Evolutionary conservation across 1,139 yeast species (phyloP).

Genomic region (Hansenula lynferdii): DNA sequence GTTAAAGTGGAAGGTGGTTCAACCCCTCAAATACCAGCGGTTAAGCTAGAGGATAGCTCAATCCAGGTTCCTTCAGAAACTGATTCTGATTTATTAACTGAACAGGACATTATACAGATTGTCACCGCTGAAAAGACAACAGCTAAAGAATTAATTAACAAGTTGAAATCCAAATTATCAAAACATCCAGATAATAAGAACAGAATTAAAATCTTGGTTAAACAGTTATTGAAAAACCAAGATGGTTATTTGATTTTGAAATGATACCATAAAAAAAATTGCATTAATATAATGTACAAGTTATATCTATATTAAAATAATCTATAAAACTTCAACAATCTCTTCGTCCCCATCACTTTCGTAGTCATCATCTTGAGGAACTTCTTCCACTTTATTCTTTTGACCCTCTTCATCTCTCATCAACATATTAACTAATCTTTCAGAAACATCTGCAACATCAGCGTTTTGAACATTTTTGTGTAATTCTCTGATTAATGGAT

Average conservation of each 20-base stretch:
- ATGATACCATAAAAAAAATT: too few relatives aligned
- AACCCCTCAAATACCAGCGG: conserved; percentile 24
- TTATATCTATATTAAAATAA: too few relatives aligned
- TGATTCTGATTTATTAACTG: conserved; percentile 44
- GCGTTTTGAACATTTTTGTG: conserved; percentile 68
- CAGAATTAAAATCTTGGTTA: conserved; percentile 62
- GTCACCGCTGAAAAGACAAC: conserved; percentile 56
- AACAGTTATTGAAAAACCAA: conserved; percentile 61
- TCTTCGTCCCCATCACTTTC: conserved; percentile 11
- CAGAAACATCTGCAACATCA: conserved; percentile 62
- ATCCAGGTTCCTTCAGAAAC: conserved; percentile 18
- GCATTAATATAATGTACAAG: too few relatives aligned
- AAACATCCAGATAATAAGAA: conserved; percentile 68
- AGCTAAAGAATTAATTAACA: conserved; percentile 59
- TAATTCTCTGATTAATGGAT: conserved; percentile 78
- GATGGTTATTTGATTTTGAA: conserved; percentile 63
- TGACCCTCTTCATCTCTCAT: conserved; percentile 76
- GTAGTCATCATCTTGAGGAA: conserved; percentile 33
- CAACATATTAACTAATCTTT: conserved; percentile 75
- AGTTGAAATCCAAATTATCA: conserved; percentile 58
- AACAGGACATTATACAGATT: conserved; percentile 63
- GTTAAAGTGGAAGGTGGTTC: conserved; percentile 28
- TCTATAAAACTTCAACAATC: conserved; percentile 28
- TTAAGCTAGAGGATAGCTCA: conserved; percentile 13
- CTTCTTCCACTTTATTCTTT: conserved; percentile 47